Conservation (phyloP, 225 moss, liverwort and hornwort species). For the Pleurozium schreberi region DNA sequence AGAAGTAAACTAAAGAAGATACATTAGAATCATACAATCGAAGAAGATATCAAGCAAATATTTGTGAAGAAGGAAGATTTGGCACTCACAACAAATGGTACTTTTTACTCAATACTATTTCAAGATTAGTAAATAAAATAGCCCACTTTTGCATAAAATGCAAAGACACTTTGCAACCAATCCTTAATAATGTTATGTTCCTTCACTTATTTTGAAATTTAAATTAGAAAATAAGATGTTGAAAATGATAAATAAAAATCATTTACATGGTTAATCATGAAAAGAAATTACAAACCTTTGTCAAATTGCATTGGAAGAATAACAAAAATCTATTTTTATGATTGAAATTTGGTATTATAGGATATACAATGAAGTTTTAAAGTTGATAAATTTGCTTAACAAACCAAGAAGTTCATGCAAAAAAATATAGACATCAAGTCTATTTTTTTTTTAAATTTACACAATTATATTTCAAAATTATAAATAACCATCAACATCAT, state of each 20-base stretch:
- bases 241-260: background rate
- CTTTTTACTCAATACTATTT: background rate
- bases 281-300: background rate
- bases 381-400: background rate
- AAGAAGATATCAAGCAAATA: background rate
- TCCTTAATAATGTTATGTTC: background rate
- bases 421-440: background rate
- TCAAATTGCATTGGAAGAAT: background rate
- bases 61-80: no score
- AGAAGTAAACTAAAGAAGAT: background rate
- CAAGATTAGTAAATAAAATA: background rate
- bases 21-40: background rate
- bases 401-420: background rate
- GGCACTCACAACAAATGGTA: background rate
- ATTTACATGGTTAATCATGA: rapidly evolving
- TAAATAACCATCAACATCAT: background rate
- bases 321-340: rapidly evolving
- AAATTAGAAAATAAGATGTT: background rate
- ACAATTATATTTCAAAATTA: background rate
- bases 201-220: background rate
- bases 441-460: background rate
- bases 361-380: background rate
- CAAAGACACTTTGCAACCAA: background rate
- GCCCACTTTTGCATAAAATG: background rate
- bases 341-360: background rate